Evolutionary conservation across 306 rosid genomes (phyloP), one percentile per base, ranked within the genome.

Genomic region (Sindora glabra): DNA sequence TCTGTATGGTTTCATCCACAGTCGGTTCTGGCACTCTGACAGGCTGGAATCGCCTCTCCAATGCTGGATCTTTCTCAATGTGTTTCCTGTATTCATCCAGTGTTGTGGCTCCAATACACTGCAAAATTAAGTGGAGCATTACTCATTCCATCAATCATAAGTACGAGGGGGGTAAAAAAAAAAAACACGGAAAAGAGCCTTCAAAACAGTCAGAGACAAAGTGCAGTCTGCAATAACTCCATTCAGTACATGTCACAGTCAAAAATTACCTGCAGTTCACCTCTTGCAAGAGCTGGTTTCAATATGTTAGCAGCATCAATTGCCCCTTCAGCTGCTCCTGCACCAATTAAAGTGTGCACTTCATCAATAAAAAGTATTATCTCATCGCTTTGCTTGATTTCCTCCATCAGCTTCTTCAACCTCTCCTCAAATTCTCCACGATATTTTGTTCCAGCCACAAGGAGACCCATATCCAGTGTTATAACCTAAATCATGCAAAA

Each of bases 31-130:
- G 88, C 48, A 82, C 84, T 65, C 72, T 82, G 23, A 78, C 88
- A 0, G 88, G 88, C 48, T 78, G 84, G 41, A 82, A 82, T 21
- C 88, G 69, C 42, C 88, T 75, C 69, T 82, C 88, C 32, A 82
- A 65, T 27, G 88, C 88, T 26, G 84, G 84, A 26, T 82, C 84
- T 36, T 78, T 82, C 52, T 82, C 88, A 48, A 82, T 75, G 67
- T 82, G 84, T 63, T 78, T 82, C 68, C 84, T 78, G 70, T 82
- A 82, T 61, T 82, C 88, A 58, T 82, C 88, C 0, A 82, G 66
- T 18, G 88, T 82, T 17, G 88, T 82, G 71, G 88, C 88, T 25
- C 88, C 88, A 58, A 82, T 82, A 37, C 88, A 82, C 88, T 82
- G 75, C 65, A 62, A 34, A 52, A 42, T 39, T 30, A 53, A 48